phyloP scores from a whole-genome alignment of 2,329 filamentous ascomycete species.

The Stagonosporopsis rhizophila region DNA sequence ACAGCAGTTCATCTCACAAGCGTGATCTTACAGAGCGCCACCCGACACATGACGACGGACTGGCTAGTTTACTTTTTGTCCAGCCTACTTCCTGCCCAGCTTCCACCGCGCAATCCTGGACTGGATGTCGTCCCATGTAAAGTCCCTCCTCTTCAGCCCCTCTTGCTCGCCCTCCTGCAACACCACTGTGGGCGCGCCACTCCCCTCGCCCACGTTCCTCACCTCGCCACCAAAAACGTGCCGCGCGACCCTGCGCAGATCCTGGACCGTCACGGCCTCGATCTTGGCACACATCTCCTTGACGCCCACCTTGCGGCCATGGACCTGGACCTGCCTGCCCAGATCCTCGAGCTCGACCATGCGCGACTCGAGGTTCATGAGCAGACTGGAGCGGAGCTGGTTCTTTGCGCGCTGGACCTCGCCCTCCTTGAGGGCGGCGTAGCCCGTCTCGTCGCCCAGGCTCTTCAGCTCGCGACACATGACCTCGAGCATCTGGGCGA shows the following conservation, averaged over 20 bases:
- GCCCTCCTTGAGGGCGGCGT: conserved; percentile 70
- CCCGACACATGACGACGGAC: no score
- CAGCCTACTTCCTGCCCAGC: conserved; percentile 64
- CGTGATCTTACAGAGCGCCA: no score
- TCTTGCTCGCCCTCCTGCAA: conserved; percentile 86
- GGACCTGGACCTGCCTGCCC: conserved; percentile 94
- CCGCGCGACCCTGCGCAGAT: conserved; percentile 81
- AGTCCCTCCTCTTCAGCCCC: conserved; percentile 69
- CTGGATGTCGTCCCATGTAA: conserved; percentile 90
- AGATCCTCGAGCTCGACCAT: conserved; percentile 99
- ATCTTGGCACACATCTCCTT: conserved; percentile 92
- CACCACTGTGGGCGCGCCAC: conserved; percentile 90
- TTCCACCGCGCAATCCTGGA: conserved; percentile 84
- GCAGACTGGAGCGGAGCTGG: conserved; percentile 83
- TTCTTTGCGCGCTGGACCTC: conserved; percentile 97
- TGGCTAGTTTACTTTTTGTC: no score
- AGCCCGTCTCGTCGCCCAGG: conserved; percentile 78
- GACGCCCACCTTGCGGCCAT: conserved; percentile 89
- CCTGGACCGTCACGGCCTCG: conserved; percentile 77
- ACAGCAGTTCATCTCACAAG: no score
- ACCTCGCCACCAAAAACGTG: conserved; percentile 80
- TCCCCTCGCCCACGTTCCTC: conserved; percentile 76
- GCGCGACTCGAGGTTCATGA: conserved; percentile 97
- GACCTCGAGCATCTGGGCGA: conserved; percentile 86
- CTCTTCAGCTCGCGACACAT: conserved; percentile 90